These are phyloP conservation scores for Hyphodiscus sp. DNA, from an alignment of 2,329 filamentous ascomycete genomes.

Conservation along the genomic window DNA sequence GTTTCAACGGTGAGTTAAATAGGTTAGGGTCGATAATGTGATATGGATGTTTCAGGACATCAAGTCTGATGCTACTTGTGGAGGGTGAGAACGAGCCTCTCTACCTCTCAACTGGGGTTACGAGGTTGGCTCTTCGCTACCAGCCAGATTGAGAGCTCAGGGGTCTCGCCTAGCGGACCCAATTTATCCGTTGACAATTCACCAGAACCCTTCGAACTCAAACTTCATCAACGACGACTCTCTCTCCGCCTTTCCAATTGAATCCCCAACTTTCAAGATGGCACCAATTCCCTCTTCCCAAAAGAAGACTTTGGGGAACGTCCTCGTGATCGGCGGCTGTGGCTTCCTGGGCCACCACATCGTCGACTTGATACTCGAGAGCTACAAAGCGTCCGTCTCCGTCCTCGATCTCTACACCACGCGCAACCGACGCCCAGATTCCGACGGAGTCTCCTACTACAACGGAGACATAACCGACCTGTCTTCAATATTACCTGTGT, in stretches of 20 bases:
- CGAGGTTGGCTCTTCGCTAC: no score
- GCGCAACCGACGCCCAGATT: slow-evolving; percentile 55
- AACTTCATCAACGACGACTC: not conserved
- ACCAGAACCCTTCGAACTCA: not conserved
- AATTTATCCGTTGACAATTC: not conserved
- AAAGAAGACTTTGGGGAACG: slow-evolving; percentile 49
- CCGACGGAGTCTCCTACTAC: slow-evolving; percentile 50
- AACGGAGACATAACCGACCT: slow-evolving; percentile 72
- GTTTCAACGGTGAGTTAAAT: no score
- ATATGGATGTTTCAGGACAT: no score
- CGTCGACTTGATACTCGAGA: slow-evolving; percentile 64
- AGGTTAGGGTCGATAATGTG: no score
- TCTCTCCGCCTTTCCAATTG: not conserved
- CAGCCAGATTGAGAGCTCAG: no score
- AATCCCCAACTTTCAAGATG: slow-evolving; percentile 5
- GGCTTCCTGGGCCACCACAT: slow-evolving; percentile 82
- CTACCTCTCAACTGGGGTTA: no score
- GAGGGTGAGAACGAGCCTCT: no score
- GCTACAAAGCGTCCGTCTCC: slow-evolving; percentile 49
- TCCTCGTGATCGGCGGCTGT: slow-evolving; percentile 76
- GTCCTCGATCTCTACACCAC: slow-evolving; percentile 68
- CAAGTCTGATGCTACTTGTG: no score
- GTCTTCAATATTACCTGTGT: slow-evolving; percentile 52
- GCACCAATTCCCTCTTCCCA: slow-evolving; percentile 6
- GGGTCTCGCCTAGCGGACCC: no score